These are phyloP conservation scores for Talaromyces proteolyticus DNA, from an alignment of 495 filamentous ascomycete species.

Conservation along the genomic window DNA sequence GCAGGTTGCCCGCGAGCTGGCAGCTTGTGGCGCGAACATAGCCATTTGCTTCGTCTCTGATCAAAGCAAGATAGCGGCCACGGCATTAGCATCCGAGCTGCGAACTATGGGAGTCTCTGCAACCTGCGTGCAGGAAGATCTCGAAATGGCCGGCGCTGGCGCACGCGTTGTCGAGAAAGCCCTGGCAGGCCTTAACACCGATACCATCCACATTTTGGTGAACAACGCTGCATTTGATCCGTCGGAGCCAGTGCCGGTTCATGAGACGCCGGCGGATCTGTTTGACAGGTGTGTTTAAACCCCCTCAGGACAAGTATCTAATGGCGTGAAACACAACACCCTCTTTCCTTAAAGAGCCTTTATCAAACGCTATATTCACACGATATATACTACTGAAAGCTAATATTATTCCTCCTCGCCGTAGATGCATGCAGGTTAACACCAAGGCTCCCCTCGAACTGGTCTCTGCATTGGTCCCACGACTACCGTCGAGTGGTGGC, in stretches of 20 bases:
- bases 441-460: neutral
- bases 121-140: neutral
- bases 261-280: no score
- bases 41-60: neutral
- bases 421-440: neutral
- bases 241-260: no score
- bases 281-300: no score
- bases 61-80: neutral
- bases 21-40: constrained; percentile 20
- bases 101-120: neutral
- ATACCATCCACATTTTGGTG: neutral
- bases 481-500: neutral
- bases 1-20: constrained; percentile 19
- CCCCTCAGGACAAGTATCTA: no score
- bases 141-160: neutral
- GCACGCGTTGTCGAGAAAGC: neutral
- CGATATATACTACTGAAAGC: no score
- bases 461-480: neutral
- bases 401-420: no score
- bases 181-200: neutral
- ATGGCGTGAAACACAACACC: no score
- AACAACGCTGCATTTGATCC: neutral
- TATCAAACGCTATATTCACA: no score
- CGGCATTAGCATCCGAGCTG: neutral
- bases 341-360: neutral